Base-by-base conservation (phyloP, 257 asterid genomes). In the Echium plantagineum region DNA sequence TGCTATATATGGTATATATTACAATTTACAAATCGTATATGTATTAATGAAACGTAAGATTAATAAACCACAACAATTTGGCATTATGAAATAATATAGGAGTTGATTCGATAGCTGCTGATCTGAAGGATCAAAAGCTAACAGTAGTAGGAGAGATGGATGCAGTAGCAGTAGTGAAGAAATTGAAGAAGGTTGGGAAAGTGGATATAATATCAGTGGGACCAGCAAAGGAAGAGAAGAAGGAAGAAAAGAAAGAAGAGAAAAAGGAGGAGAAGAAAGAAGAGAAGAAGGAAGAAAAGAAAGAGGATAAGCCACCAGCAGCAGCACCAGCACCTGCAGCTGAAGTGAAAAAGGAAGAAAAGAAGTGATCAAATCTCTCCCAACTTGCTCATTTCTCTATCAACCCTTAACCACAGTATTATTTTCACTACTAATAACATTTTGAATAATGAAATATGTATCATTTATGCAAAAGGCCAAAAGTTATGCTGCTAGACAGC, bases 121-220 rank as follows among this genome's bases (percentile, higher is more conserved):
- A 87, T 75, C 21, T 80, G 58, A 84, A 77, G 55, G 86, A 84
- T 0, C 90, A 84, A 64, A 82, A 79, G 72, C 63, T 87, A 59
- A 80, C 86, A 10, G 95, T 87, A 62, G 72, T 84, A 13, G 94
- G 95, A 12, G 83, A 75, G 60, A 87, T 87, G 94, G 95, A 87
- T 52, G 77, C 83, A 15, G 88, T 84, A 2, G 90, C 86, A 7
- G 73, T 87, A 15, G 84, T 78, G 53, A 84, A 84, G 74, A 86
- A 76, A 63, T 22, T 86, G 72, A 78, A 80, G 78, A 86, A 78
- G 55, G 85, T 83, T 9, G 94, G 87, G 1, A 83, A 86, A 53
- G 79, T 84, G 38, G 94, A 86, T 51, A 78, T 86, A 24, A 6
- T 86, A 52, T 83, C 87, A 12, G 84, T 83, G 6, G 93, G 95